These are phyloP conservation scores for Fistulifera pelliculosa DNA, from an alignment of 108 stramenopile species.

Conservation along the genomic window DNA sequence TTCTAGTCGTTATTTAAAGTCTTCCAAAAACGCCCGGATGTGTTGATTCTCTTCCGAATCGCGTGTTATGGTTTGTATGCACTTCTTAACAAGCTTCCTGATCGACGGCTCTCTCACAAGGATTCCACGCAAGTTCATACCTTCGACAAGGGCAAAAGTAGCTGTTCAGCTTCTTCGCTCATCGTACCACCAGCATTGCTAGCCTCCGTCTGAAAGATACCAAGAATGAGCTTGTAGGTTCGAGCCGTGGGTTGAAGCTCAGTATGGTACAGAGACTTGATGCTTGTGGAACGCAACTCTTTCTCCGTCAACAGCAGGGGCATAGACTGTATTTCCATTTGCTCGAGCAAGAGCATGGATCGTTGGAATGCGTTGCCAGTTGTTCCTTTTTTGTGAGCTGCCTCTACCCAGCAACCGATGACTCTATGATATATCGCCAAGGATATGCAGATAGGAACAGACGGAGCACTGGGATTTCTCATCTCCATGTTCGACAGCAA, in stretches of 20 bases:
- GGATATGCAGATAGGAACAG: background rate
- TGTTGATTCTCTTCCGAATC: too few relatives aligned
- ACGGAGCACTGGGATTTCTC: background rate
- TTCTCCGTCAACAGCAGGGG: slow-evolving; percentile 4
- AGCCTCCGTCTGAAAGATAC: background rate
- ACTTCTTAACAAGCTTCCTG: too few relatives aligned
- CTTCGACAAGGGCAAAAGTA: too few relatives aligned
- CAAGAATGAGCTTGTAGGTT: slow-evolving; percentile 9
- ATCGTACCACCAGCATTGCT: too few relatives aligned
- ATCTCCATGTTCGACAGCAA: slow-evolving; percentile 8
- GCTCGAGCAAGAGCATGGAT: background rate
- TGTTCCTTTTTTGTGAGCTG: background rate
- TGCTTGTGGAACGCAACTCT: background rate
- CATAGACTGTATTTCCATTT: background rate
- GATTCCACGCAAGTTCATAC: too few relatives aligned
- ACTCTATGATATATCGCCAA: slow-evolving; percentile 1
- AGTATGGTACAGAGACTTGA: background rate
- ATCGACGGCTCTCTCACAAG: too few relatives aligned
- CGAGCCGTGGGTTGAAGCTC: background rate
- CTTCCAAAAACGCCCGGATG: too few relatives aligned
- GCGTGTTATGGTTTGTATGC: too few relatives aligned
- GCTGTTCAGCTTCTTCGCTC: too few relatives aligned
- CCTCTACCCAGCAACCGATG: slow-evolving; percentile 4
- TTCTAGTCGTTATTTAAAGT: too few relatives aligned
- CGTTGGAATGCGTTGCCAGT: background rate